Base-by-base conservation (phyloP, 202 grass and related monocot species). In the Schoenoplectus tabernaemontani region DNA sequence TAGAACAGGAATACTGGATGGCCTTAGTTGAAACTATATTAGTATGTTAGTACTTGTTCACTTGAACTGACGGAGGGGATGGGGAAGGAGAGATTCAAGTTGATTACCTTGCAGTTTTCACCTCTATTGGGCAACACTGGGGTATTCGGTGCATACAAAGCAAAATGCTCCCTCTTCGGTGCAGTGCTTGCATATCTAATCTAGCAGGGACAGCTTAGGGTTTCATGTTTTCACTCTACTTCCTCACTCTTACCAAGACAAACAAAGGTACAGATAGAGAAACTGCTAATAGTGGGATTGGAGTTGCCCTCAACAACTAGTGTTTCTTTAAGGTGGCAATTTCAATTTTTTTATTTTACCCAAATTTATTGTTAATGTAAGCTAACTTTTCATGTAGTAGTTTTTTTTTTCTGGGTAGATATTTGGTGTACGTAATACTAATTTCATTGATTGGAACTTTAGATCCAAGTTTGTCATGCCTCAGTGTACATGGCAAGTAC, bases 1-100 rank as follows among this genome's bases (percentile, higher is more conserved):
- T 33, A 91, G 89, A 76, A 92, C 89, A 5, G 76, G 46, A 61
- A 72, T 64, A 46, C 80, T 48, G 82, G 89, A 88, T 82, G 53
- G 37, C 39, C 85, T 88, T 63, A 83, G 87, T 68, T 90, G 82
- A 90, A 59, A 60, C 71, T n/a, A n/a, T 28, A 74, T 16, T 54
- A 36, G 28, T 26, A 36, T 75, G 70, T 54, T 75, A 75, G 44
- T 34, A 54, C 70, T 75, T 8, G 4, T 53, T 75, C 6, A 20
- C 47, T 75, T 28, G 32, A 48, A 30, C 39, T 28, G 67, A 72
- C 8, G 13, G 16, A 39, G 62, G 62, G 28, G 57, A 34, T 12
- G 24, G 51, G 68, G 68, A 3, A 4, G 68, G 44, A 32, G 26
- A 17, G 50, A 32, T 51, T 51, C n/a, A 32, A 50, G 68, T 73